Evolutionary conservation across 805 yeast genomes (phyloP), one percentile per base, ranked within the genome.

Genomic region (Torulaspora franciscae): DNA sequence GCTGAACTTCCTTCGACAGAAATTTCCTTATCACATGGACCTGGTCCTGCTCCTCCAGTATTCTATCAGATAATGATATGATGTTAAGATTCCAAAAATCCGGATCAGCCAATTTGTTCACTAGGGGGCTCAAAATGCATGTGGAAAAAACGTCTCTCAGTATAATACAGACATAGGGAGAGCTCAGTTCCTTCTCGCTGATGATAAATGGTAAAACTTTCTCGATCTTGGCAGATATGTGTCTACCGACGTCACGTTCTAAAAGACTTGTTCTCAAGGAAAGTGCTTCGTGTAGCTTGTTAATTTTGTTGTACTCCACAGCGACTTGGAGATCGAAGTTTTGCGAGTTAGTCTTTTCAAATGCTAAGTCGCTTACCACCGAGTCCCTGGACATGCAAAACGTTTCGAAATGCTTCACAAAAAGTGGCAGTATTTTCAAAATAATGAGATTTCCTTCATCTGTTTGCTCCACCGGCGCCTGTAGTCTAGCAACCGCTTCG

Each of bases 81-180:
- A 88, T 71, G 32, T 72, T 56, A 44, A 79, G 76, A 59, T 90
- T 90, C 77, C 83, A 84, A 48, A 79, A 83, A 59, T 88, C 95
- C 1, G 91, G 78, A 39, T 84, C 90, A 0, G 82, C 66, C 1
- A 83, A 54, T 65, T 83, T 75, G 6, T 67, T 58, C 5, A 71
- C 33, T 0, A 76, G 42, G 0, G 88, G 85, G 17, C 62, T 58
- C 8, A 87, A 49, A 0, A 88, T 77, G 43, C 77, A 73, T 19
- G 79, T 70, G 0, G 85, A 61, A 2, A 87, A 42, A 5, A 90
- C 69, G 54, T 90, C 96, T 30, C 81, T 68, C 0, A 83, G 55
- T 7, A 90, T 65, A 0, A 73, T 61, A 0, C 51, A 46, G 0
- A 79, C 80, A 3, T 81, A 69, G 0, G 69, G 69, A 7, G 83